A percentile compares a stretch with the other conserved stretches of the same genome.
These are phyloP conservation scores for Chlamydomonas sphaeroides DNA, from an alignment of 139 green algal species.

Conservation along the genomic window DNA sequence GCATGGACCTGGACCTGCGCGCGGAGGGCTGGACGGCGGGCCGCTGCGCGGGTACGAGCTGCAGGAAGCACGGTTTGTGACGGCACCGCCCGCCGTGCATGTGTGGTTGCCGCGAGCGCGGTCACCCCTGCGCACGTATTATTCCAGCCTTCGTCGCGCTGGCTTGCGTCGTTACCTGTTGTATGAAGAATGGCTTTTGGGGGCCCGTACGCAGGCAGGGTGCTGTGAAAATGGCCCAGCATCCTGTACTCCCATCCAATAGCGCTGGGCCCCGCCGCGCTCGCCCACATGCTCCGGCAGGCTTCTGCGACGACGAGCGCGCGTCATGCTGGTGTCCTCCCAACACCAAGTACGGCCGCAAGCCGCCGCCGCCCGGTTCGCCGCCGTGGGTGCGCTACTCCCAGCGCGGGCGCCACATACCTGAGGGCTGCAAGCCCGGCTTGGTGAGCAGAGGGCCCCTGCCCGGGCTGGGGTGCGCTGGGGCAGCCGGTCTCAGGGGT, in stretches of 20 bases:
- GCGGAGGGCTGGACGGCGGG: conserved; percentile 1
- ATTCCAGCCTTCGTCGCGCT: no score
- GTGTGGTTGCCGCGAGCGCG: no score
- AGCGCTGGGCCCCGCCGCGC: no score
- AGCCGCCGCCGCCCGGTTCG: conserved; percentile 2
- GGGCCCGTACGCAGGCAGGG: no score
- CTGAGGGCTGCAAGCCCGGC: conserved; percentile 24
- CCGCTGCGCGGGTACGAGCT: background rate
- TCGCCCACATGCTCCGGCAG: no score
- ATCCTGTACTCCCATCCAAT: background rate
- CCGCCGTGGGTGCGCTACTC: conserved; percentile 32
- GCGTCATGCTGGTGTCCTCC: conserved; percentile 26
- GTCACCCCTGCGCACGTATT: no score
- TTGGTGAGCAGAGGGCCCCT: background rate
- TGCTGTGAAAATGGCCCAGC: background rate
- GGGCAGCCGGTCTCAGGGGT: no score
- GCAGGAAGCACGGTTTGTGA: no score
- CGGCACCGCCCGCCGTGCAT: no score
- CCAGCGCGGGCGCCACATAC: conserved; percentile 4
- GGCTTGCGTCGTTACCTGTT: no score
- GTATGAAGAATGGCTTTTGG: no score
- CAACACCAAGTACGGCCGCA: conserved; percentile 24
- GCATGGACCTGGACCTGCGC: conserved; percentile 7
- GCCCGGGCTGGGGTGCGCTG: no score
- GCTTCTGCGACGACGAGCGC: conserved; percentile 24